Evolutionary conservation across 331 rosid genomes (phyloP), one percentile per base, ranked within the genome.

Genomic region (Rosa hybrid): DNA sequence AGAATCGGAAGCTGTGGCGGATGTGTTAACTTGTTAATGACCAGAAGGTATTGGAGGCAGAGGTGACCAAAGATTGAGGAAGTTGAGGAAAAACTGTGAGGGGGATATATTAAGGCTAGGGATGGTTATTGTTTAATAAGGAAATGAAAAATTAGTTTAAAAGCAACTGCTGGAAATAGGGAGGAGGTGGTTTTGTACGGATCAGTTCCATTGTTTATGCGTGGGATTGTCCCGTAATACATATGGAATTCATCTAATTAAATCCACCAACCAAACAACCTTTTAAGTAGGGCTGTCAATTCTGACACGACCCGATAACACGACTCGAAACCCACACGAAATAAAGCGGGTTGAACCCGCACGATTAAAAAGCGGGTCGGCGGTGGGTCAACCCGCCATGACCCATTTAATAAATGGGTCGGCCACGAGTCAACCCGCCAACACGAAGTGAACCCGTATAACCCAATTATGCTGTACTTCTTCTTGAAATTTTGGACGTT

Each of bases 51-150:
- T 76, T 25, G 11, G 72, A 76, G 80, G 80, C 63, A 76, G 46
- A 65, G 72, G 62, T 63, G 53, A 42, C 41, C n/a, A 62, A n/a
- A 16, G 72, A 49, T 18, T 27, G 72, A 76, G 80, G 34, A 76
- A 45, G 38, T 46, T 42, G 7, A 46, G 72, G 72, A 17, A 30
- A 25, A 48, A 49, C 76, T 72, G 16, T 8, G 50, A 34, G 38
- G 67, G 53, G 38, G 50, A 53, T 53, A 74, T 74, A 74, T 53
- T 74, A 74, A 73, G 62, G 62, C 21, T 17, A 16, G 6, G 46
- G 48, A 27, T 27, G 62, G 62, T 48, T 16, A 72, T 27, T 49
- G n/a, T 16, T 49, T 13, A 39, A 8, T 39, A 34, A 39, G 23
- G 20, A 39, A 67, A 65, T 65, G 46, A 65, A 34, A 25, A 34